phyloP scores from a whole-genome alignment of 1,139 yeast genomes.

The Pneumocystis oryctolagi region DNA sequence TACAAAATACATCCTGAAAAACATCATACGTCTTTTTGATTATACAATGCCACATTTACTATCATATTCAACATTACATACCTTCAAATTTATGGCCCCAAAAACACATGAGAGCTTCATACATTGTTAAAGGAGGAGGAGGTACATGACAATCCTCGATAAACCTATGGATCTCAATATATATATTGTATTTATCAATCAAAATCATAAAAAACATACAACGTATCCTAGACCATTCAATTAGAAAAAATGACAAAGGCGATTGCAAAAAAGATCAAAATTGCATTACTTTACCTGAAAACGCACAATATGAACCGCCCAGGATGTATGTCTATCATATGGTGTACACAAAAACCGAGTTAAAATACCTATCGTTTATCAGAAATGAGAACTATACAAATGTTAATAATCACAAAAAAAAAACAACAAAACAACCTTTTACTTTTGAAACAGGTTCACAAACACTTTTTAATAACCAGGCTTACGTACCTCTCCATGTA shows the following conservation, averaged over 20 bases:
- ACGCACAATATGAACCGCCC: conserved; percentile 45
- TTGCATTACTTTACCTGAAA: conserved; percentile 33
- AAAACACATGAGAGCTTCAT: conserved; percentile 25
- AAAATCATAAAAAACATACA: conserved; percentile 30
- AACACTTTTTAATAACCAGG: conserved; percentile 1
- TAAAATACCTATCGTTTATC: conserved; percentile 69
- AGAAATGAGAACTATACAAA: background rate
- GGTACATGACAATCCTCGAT: conserved; percentile 18
- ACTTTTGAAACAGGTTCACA: too few species aligned
- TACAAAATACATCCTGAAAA: too few species aligned
- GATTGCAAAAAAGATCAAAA: background rate
- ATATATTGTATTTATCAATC: too few species aligned
- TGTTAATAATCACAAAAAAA: conserved; percentile 35
- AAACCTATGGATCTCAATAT: conserved; percentile 16
- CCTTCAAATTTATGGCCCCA: conserved; percentile 21
- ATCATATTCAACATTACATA: conserved; percentile 3
- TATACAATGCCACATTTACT: background rate
- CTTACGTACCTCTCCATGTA: conserved; percentile 31
- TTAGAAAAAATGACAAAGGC: background rate
- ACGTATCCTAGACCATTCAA: conserved; percentile 36
- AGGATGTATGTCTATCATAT: conserved; percentile 38
- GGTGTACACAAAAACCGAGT: conserved; percentile 50
- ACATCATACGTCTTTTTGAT: too few species aligned
- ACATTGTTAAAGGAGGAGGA: conserved; percentile 17
- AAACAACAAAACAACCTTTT: background rate